Base-by-base conservation (phyloP, 169 alveolate genomes). In the Theileria annulata region DNA sequence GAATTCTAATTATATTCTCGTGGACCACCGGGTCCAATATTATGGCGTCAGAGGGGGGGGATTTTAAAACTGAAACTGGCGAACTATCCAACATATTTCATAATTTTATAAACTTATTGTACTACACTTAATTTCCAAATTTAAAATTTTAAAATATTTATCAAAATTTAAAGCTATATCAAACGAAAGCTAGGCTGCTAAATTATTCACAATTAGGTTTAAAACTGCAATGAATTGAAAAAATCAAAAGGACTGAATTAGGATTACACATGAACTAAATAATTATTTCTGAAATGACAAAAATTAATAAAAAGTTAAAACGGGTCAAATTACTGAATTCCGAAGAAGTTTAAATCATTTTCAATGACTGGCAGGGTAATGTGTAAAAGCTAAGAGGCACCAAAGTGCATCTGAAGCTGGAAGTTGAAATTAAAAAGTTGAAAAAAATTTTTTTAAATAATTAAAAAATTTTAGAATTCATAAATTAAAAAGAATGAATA, bases 1-100 rank as follows among this genome's bases (percentile, higher is more conserved):
- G 82, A 37, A 95, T 94, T 80, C 93, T 96, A 19, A 92, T 93
- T 10, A 92, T 88, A 59, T 94, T 87, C 69, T 94, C 97, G 87
- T 92, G 95, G 37, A 92, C 82, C 64, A 91, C 59, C 8, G 91
- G 93, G 49, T 88, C 90, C 72, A 88, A 69, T 13, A 88, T 85
- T 47, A 85, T 80, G 35, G 93, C 93, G 70, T 88, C 90, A 30
- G 89, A 63, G 9, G 93, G 93, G 30, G 92, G 90, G 4, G 75
- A 56, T 30, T 88, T 80, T 17, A 81, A 35, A 59, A 68, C 79
- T 66, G 78, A 73, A 27, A 74, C 27, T 31, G 63, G 71, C 19
- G 80, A 19, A 21, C 15, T 19, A 28, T 48, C 63, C 49, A 70
- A 19, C 47, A 31, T 64, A 21, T 21, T 42, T 31, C 25, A 35